Base-by-base conservation (phyloP, 495 filamentous ascomycete species). In the Zalerion maritima region DNA sequence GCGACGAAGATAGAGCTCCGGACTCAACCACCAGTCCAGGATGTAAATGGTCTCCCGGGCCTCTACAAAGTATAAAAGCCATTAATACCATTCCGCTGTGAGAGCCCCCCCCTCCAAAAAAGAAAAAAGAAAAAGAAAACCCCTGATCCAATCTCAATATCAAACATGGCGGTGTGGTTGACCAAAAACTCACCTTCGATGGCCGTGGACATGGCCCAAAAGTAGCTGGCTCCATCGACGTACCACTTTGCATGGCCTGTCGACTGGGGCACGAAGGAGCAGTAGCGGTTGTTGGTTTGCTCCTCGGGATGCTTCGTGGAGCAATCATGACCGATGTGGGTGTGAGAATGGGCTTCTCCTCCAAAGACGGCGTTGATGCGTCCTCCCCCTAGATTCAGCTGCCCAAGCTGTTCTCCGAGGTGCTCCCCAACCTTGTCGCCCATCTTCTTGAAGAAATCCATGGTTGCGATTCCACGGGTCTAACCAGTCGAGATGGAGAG, bases 161-260 rank as follows among this genome's bases (percentile, higher is more conserved):
- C 26, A 4, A 14, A 14, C 18, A 24, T 47, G 61, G 55, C 50
- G 16, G 4, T 12, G 28, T 16, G 14, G 21, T 19, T 3, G 14
- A 4, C 19, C 7, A 8, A 11, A 12, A 2, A 20, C 34, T 19
- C 16, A 36, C 34, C 21, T 62, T 94, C 84, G 28, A 96, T 53
- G 4, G 87, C 87, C 28, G 69, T 52, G 22, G 77, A 84, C 0
- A 96, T 81, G 10, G 87, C 87, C 66, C 74, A 85, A 58, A 96
- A 83, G 45, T 96, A 96, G 1, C 73, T 73, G 45, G 81, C 86
- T 2, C 81, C 87, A 52, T 96, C 87, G 14, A 94, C 82, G 60
- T 81, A 89, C 82, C 84, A 93, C 55, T 96, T 94, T 20, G 52
- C 82, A 54, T 86, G 71, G n/a, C 89, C 80, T 50, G 79, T 76